phyloP scores from a whole-genome alignment of 768 basidiomycete genomes.

The Mycena kentingensis region DNA sequence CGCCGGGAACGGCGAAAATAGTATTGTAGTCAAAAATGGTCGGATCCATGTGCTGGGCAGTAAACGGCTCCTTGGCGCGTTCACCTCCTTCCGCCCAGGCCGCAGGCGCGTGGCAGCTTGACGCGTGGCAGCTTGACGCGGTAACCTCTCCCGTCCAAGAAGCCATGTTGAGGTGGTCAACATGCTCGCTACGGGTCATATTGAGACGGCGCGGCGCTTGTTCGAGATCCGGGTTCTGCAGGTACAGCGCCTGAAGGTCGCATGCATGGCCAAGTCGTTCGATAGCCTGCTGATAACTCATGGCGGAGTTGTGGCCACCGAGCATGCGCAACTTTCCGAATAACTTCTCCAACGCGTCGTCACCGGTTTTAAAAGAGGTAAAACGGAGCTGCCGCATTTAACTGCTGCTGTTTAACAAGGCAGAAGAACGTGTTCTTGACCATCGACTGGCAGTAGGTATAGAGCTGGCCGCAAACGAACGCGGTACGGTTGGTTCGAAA shows the following conservation, averaged over 20 bases:
- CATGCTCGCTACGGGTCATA: not conserved
- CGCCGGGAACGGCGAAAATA: not conserved
- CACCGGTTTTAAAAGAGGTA: conserved; percentile 28
- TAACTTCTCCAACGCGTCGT: conserved; percentile 31
- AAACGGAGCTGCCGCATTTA: conserved; percentile 24
- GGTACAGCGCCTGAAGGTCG: not conserved
- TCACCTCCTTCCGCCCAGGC: not conserved
- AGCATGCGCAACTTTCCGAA: conserved; percentile 30
- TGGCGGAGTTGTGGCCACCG: conserved; percentile 6
- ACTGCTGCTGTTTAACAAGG: conserved; percentile 26
- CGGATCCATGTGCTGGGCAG: not conserved
- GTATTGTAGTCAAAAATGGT: not conserved
- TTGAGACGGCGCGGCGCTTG: conserved; percentile 2
- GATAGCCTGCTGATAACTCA: conserved; percentile 4
- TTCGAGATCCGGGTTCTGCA: conserved; percentile 4
- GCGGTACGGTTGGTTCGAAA: conserved; percentile 20
- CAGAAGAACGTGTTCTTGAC: conserved; percentile 27
- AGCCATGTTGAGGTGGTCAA: conserved; percentile 7
- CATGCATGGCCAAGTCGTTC: conserved; percentile 3
- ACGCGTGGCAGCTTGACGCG: not conserved
- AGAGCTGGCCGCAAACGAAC: conserved; percentile 34
- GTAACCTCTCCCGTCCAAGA: not conserved
- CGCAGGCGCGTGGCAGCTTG: not conserved
- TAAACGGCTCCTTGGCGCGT: not conserved
- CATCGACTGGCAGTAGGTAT: conserved; percentile 33